Conservation (phyloP, 768 basidiomycete species). For the Lactarius sanguifluus region DNA sequence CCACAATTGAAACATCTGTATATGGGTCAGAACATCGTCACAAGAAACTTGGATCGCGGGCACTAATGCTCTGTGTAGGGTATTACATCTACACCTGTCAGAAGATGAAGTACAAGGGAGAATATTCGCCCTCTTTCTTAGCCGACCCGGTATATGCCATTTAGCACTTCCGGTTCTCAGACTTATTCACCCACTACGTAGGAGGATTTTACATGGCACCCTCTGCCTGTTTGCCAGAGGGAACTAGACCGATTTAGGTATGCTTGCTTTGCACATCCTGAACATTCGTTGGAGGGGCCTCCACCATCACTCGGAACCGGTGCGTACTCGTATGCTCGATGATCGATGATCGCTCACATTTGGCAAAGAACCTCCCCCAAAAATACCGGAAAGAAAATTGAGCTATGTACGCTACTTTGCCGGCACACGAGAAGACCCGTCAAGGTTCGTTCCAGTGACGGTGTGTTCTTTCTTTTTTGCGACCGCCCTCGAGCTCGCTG, state of each 20-base stretch:
- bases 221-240: conserved; percentile 55
- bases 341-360: too few relatives aligned
- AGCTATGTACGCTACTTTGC: conserved; percentile 9
- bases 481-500: neutral
- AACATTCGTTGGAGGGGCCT: conserved; percentile 44
- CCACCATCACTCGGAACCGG: conserved; percentile 3
- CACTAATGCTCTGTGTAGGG: conserved; percentile 46
- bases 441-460: conserved; percentile 11
- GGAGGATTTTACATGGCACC: conserved; percentile 80
- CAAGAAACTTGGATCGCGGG: neutral
- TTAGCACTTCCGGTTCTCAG: neutral
- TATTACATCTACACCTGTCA: conserved; percentile 90
- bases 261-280: conserved; percentile 65
- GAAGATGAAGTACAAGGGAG: conserved; percentile 97
- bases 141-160: conserved; percentile 68
- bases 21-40: conserved; percentile 62
- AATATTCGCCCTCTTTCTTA: conserved; percentile 85
- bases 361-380: conserved; percentile 15
- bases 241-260: conserved; percentile 69
- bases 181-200: conserved; percentile 34
- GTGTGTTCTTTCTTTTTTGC: conserved; percentile 8
- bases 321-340: neutral
- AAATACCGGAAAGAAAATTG: conserved; percentile 10
- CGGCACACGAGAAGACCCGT: neutral
- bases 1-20: conserved; percentile 67